Percentiles rank a stretch among this genome's conserved stretches.
phyloP scores from a whole-genome alignment of 306 rosid species.

The peach (Prunus persica) region DNA sequence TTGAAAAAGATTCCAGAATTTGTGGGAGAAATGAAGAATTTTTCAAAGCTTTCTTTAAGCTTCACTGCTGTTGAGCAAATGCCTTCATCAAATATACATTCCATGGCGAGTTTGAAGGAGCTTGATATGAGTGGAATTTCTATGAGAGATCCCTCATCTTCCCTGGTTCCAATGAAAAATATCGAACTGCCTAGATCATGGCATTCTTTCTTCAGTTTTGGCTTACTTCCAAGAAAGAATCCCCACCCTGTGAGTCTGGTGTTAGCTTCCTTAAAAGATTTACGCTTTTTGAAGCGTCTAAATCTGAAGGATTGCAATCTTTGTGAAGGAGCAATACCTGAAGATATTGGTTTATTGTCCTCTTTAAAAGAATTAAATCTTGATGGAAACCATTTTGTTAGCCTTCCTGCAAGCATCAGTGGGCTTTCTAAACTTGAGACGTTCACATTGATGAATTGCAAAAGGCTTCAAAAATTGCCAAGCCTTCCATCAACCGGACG shows the following conservation, averaged over 20 bases:
- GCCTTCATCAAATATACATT: constrained; percentile 1
- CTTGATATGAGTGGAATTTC: not conserved
- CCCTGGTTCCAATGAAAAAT: not conserved
- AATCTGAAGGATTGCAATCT: no score
- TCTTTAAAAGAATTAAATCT: not conserved
- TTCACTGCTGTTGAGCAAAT: not conserved
- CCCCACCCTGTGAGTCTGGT: not conserved
- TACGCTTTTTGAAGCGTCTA: no score
- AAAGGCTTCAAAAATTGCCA: constrained; percentile 8
- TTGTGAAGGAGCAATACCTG: no score
- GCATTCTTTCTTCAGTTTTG: not conserved
- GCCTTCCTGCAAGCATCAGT: constrained; percentile 12
- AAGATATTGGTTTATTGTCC: no score
- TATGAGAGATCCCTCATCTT: not conserved
- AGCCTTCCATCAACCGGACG: not conserved
- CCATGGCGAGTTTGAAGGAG: not conserved
- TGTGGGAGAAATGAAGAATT: not conserved
- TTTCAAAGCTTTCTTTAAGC: not conserved
- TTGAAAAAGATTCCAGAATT: constrained; percentile 15
- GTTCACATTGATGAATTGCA: not conserved
- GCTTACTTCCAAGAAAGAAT: not conserved
- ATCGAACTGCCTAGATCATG: not conserved
- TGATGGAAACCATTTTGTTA: not conserved
- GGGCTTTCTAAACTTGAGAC: not conserved
- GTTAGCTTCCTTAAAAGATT: no score